These are phyloP conservation scores for Musa beccarii DNA, from an alignment of 176 grass and related monocot species.

Conservation along the genomic window DNA sequence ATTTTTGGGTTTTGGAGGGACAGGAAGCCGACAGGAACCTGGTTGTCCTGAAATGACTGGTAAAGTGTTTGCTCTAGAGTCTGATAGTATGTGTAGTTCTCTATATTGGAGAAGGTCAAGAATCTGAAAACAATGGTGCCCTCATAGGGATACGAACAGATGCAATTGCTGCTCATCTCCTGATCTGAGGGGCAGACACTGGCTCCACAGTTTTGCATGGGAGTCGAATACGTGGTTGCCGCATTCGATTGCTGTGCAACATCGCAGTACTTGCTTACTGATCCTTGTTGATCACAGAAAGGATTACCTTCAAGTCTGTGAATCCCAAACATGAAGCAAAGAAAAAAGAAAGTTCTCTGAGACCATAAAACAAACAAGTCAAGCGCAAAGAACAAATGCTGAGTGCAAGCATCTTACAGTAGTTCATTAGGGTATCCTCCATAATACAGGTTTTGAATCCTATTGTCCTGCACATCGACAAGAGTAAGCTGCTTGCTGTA, in stretches of 20 bases:
- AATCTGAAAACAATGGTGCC: conserved; percentile 57
- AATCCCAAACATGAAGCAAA: background rate
- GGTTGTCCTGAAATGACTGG: background rate
- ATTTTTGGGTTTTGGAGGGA: conserved; percentile 5
- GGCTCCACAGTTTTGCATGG: background rate
- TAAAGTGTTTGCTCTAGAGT: background rate
- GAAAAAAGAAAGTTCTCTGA: no score
- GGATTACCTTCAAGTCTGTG: conserved; percentile 6
- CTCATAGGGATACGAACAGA: conserved; percentile 49
- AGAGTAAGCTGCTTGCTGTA: conserved; percentile 4
- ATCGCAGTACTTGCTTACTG: background rate
- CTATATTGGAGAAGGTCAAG: conserved; percentile 30
- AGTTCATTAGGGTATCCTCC: background rate
- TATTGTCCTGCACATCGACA: background rate
- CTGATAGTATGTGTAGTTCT: background rate
- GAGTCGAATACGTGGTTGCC: background rate
- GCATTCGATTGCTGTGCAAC: background rate
- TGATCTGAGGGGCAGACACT: background rate
- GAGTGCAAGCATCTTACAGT: background rate
- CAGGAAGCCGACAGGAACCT: conserved; percentile 7
- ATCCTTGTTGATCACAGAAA: conserved; percentile 1
- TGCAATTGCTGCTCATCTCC: background rate
- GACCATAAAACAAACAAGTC: no score
- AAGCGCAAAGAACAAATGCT: no score
- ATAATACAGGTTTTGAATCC: background rate